A percentile compares a stretch with the other conserved stretches of the same genome.
These are phyloP conservation scores for Myriosclerotinia scirpicola DNA, from an alignment of 2,329 filamentous ascomycete species.

Conservation along the genomic window DNA sequence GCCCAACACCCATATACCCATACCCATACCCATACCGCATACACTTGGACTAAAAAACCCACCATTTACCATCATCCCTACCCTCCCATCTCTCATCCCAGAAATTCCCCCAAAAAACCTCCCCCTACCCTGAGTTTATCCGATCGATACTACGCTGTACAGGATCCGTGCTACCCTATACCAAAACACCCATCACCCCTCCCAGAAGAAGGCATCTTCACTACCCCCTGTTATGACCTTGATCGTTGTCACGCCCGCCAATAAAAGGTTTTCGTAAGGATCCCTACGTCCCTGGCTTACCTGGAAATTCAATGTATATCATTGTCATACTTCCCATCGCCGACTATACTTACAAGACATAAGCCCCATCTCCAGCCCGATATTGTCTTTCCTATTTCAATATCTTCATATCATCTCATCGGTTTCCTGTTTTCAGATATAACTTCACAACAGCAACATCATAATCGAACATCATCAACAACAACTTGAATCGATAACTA, in stretches of 20 bases:
- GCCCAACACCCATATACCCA: slow-evolving; percentile 4
- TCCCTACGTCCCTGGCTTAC: slow-evolving; percentile 20
- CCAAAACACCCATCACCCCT: slow-evolving; percentile 23
- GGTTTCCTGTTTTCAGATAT: slow-evolving; percentile 15
- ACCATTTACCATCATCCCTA: slow-evolving; percentile 14
- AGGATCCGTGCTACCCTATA: slow-evolving; percentile 23
- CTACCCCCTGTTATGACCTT: slow-evolving; percentile 22
- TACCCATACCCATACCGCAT: slow-evolving; percentile 16
- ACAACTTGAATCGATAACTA: not conserved
- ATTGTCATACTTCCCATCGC: slow-evolving; percentile 25
- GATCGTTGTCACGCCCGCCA: slow-evolving; percentile 24
- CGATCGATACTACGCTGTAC: slow-evolving; percentile 23
- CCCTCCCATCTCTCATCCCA: slow-evolving; percentile 1
- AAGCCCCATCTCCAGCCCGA: slow-evolving; percentile 23
- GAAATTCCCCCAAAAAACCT: not conserved
- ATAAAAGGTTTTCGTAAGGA: slow-evolving; percentile 25
- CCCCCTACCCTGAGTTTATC: slow-evolving; percentile 22
- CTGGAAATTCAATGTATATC: slow-evolving; percentile 24
- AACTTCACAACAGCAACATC: slow-evolving; percentile 9
- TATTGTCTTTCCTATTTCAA: slow-evolving; percentile 19
- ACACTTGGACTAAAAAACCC: not conserved
- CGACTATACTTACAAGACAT: slow-evolving; percentile 23
- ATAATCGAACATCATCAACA: not conserved
- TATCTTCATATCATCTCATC: slow-evolving; percentile 18
- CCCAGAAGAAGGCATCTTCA: slow-evolving; percentile 18